Evolutionary conservation across 2,329 filamentous ascomycete species (phyloP).

Genomic region (Verticillium nonalfalfae): DNA sequence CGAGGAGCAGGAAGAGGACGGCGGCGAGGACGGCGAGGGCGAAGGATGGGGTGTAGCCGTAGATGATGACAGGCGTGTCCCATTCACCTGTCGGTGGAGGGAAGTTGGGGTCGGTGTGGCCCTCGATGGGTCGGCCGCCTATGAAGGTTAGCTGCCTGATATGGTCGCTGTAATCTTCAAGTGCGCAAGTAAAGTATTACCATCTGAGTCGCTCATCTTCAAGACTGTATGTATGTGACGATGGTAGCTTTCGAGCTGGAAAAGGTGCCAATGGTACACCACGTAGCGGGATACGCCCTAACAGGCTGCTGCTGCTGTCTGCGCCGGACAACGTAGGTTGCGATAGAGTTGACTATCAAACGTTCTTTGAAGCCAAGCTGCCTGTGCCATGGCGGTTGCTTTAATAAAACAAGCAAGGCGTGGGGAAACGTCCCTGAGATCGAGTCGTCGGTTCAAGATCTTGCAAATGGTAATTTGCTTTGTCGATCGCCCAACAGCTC

Average conservation of each 20-base stretch:
- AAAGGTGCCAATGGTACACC: no score
- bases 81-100: constrained; percentile 37
- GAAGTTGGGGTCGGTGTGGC: constrained; percentile 46
- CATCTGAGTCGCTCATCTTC: constrained; percentile 7
- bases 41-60: constrained; percentile 42
- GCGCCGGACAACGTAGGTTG: background rate
- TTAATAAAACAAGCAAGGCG: background rate
- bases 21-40: constrained; percentile 34
- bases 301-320: background rate
- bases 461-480: background rate
- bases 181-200: constrained; percentile 1
- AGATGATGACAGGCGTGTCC: constrained; percentile 43
- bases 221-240: fast-evolving
- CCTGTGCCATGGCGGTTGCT: background rate
- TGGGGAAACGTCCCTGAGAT: background rate
- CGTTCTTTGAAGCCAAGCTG: background rate
- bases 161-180: background rate
- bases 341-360: background rate
- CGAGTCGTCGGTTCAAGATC: background rate
- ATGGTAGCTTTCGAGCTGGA: background rate
- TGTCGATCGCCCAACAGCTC: background rate
- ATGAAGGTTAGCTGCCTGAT: background rate
- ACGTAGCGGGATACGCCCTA: background rate
- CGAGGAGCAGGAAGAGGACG: constrained; percentile 34
- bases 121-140: constrained; percentile 11